Base-by-base conservation (phyloP, 176 grass and related monocot species). In the Pharus latifolius region DNA sequence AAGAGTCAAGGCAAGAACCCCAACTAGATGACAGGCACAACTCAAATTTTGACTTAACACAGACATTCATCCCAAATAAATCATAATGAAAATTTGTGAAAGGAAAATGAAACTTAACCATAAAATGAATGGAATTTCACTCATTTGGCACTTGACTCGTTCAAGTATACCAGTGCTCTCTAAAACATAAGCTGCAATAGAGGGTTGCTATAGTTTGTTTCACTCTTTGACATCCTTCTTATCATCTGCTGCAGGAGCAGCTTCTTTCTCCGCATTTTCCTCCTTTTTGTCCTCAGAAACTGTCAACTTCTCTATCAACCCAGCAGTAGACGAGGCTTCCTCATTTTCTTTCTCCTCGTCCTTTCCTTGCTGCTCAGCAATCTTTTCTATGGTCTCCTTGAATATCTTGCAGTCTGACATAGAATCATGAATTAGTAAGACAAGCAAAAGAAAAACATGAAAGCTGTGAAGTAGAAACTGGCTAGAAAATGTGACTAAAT, bases 321-420 rank as follows among this genome's bases (percentile, higher is more conserved):
- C 73, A 6, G 84, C 77, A 28, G 81, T 60, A 34, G 77, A 74
- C 2, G 81, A 92, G 29, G n/a, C 77, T 19, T 75, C 73, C 51
- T 84, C 32, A 1, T 47, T 85, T 47, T 92, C 84, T 27, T 73
- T 74, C 7, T 75, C 77, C 33, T 88, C 81, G 0, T 7, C 31
- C 30, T 78, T 79, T 8, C 38, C 49, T 49, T 71, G 49, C 23
- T 80, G 49, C 41, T 88, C 89, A 6, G 73, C 84, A 29, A 92
- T 84, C 58, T 88, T 77, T 29, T 88, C 89, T 2, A 92, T 63
- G 10, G 23, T 78, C 8, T 84, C 89, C 64, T 48, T 92, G 26
- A 92, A 92, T n/a, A 84, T 88, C 37, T 88, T 92, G 37, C 89
- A 92, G 27, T 88, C 89, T 92, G 73, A 63, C 53, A 73, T 10